These are phyloP conservation scores for Gamsiella multidivaricata DNA, from an alignment of 192 early-diverging fungal species.

Conservation along the genomic window DNA sequence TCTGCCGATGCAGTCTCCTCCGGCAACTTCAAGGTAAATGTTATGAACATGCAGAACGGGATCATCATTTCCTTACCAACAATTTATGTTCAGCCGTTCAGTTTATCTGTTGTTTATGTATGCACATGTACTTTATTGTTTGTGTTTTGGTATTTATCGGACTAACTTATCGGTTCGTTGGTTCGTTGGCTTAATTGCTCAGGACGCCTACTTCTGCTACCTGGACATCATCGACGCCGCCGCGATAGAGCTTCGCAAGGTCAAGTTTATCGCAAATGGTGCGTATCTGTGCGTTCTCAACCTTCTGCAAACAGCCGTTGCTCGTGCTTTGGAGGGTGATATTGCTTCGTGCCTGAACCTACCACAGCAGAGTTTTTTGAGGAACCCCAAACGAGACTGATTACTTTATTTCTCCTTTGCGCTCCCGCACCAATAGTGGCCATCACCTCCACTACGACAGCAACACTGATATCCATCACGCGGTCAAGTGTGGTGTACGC, in stretches of 20 bases:
- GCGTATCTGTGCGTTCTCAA: constrained; percentile 19
- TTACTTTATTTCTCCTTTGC: constrained; percentile 15
- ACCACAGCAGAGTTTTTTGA: too few relatives aligned
- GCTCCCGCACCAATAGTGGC: constrained; percentile 33
- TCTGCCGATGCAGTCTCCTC: constrained; percentile 54
- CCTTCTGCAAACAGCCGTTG: too few relatives aligned
- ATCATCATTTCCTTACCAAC: not conserved
- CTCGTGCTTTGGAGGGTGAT: not conserved
- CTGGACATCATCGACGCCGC: constrained; percentile 57
- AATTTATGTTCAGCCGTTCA: not conserved
- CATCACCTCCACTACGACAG: constrained; percentile 52
- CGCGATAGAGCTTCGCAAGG: constrained; percentile 57
- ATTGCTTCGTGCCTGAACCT: too few relatives aligned
- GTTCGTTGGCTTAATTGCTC: constrained; percentile 1
- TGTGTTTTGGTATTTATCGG: not conserved
- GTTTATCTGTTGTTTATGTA: not conserved
- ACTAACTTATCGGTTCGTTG: not conserved
- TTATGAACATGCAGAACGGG: not conserved
- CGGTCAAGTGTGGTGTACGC: constrained; percentile 57
- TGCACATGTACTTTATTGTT: not conserved
- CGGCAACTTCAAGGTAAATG: constrained; percentile 60
- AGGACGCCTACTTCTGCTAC: constrained; percentile 68
- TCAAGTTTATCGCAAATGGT: constrained; percentile 71
- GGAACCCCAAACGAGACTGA: too few relatives aligned
- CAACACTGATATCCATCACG: constrained; percentile 54